Base-by-base conservation (phyloP, 306 rosid species). In the Castanospermum australe region DNA sequence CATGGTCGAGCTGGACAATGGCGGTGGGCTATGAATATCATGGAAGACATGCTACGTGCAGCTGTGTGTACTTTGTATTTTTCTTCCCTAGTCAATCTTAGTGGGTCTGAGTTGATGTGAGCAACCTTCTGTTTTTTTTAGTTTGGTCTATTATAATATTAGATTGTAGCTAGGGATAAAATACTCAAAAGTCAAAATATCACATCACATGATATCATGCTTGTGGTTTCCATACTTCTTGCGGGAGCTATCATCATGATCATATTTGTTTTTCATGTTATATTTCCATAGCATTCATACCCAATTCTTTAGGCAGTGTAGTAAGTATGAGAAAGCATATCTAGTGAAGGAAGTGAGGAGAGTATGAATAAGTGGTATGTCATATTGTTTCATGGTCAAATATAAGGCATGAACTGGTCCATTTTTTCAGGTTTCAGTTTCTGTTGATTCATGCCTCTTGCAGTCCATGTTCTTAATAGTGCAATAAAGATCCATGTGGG, bases 21-120 rank as follows among this genome's bases (percentile, higher is more conserved):
- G 95, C 97, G 97, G 72, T 94, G 99, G 99, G 97, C 99, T 39
- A 83, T 81, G 93, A 92, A 91, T 88, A 90, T 94, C 85, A 91
- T 94, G 99, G 97, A 94, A 5, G 97, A 87, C 89, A 92, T 94
- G 99, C 85, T 94, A 41, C 90, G 95, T 83, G 93, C 93, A 71
- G 97, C 99, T 94, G 99, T 92, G 91, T 88, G 99, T 94, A 94
- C 87, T 86, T 62, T 79, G 84, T 86, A 88, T 86, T 86, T 85
- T 86, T 88, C 89, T 87, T 87, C 77, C 87, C 88, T 91, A 42
- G 63, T 83, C 86, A 85, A 55, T 88, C 78, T 88, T 89, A 77
- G 83, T 85, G 82, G 79, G 82, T 84, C 81, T 71, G 57, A 55
- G 62, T 88, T 86, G 83, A 76, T 87, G 88, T 83, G 87, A 80